A percentile compares a stretch with the other conserved stretches of the same genome.
phyloP scores from a whole-genome alignment of 352 stramenopile species.

The Phytophthora pinifolia region DNA sequence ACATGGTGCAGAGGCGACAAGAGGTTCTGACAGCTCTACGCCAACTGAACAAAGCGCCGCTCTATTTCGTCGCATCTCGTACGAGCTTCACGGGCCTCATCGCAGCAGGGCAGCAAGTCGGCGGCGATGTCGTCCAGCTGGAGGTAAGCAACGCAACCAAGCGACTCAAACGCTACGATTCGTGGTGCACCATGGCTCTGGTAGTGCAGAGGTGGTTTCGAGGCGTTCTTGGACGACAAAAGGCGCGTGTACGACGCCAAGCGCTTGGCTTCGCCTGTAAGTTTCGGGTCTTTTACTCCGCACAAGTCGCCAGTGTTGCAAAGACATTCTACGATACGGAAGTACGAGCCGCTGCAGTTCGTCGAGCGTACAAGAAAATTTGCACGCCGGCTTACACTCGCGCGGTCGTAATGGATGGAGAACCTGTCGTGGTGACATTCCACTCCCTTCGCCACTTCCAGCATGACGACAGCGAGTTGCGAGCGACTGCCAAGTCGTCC shows the following conservation, averaged over 20 bases:
- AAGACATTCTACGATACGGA: conserved; percentile 34
- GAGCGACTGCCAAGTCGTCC: neutral
- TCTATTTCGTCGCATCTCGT: conserved; percentile 58
- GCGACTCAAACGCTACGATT: conserved; percentile 65
- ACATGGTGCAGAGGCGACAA: conserved; percentile 51
- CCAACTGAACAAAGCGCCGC: conserved; percentile 49
- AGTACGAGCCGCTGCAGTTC: conserved; percentile 34
- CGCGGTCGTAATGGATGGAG: conserved; percentile 53
- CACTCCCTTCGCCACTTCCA: conserved; percentile 40
- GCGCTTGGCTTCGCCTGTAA: conserved; percentile 35
- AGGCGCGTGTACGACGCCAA: conserved; percentile 25
- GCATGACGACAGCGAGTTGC: neutral
- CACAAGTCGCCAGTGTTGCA: conserved; percentile 27
- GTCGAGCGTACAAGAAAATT: conserved; percentile 33
- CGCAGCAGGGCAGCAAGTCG: conserved; percentile 49
- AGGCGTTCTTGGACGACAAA: conserved; percentile 37
- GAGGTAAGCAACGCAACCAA: conserved; percentile 63
- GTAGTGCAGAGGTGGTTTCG: conserved; percentile 69
- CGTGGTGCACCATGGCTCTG: conserved; percentile 45
- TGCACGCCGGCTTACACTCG: conserved; percentile 42
- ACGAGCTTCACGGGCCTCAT: conserved; percentile 52
- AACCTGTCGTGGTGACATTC: conserved; percentile 60
- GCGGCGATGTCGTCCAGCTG: conserved; percentile 71
- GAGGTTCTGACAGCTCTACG: conserved; percentile 52
- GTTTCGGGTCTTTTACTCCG: conserved; percentile 34